Conservation (phyloP, 345 rosid species). For the Psidium guajava region DNA sequence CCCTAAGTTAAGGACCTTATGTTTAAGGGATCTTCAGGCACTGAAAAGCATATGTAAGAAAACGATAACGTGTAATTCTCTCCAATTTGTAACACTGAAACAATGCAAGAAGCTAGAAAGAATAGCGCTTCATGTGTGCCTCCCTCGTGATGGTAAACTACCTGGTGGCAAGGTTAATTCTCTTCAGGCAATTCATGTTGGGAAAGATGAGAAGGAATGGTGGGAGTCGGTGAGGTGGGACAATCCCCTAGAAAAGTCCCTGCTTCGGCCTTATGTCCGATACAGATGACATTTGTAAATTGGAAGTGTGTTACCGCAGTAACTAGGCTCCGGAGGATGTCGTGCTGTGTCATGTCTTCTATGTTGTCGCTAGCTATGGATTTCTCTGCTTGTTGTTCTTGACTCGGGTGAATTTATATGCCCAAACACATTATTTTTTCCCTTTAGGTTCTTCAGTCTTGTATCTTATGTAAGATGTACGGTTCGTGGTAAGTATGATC, state of each 20-base stretch:
- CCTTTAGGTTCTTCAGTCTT: neutral
- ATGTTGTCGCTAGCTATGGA: neutral
- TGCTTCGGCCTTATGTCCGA: neutral
- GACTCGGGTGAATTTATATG: neutral
- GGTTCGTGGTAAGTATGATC: neutral
- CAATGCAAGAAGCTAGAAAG: neutral
- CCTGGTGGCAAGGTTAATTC: neutral
- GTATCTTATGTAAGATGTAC: neutral
- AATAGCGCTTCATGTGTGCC: neutral
- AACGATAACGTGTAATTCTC: neutral
- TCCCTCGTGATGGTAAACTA: neutral
- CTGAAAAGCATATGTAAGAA: neutral
- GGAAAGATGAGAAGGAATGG: neutral
- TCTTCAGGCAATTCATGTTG: neutral
- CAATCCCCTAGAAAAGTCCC: neutral
- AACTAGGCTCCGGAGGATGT: neutral
- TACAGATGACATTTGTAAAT: neutral
- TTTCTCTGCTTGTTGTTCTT: neutral
- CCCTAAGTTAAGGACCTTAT: neutral
- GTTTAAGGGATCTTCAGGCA: neutral
- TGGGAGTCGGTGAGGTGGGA: neutral
- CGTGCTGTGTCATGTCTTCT: neutral
- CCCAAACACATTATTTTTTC: neutral
- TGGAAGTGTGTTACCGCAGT: neutral
- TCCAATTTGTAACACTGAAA: neutral